A percentile compares a stretch with the other conserved stretches of the same genome.
These are phyloP conservation scores for Creolimax fragrantissima DNA, from an alignment of 78 protist genomes.

Conservation along the genomic window DNA sequence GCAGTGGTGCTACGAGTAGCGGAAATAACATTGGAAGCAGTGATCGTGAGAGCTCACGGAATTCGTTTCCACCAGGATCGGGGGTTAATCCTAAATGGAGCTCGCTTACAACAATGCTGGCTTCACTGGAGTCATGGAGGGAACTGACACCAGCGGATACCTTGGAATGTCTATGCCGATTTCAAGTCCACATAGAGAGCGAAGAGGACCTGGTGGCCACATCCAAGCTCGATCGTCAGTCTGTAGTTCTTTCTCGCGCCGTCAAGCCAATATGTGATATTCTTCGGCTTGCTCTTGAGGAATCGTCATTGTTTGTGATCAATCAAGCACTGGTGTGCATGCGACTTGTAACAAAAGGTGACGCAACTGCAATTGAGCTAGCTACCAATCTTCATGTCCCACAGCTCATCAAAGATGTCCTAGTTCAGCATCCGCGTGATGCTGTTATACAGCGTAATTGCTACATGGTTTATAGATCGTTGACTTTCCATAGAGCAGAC, in stretches of 20 bases:
- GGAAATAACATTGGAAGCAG: neutral
- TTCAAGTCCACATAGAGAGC: neutral
- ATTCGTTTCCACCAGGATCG: neutral
- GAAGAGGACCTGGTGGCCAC: neutral
- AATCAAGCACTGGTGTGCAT: neutral
- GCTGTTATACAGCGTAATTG: neutral
- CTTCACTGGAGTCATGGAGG: neutral
- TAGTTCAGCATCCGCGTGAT: neutral
- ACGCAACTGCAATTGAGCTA: neutral
- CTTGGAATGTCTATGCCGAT: neutral
- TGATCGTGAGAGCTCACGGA: neutral
- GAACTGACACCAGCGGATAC: neutral
- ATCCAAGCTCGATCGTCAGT: neutral
- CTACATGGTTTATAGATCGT: conserved; percentile 2
- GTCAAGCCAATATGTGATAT: neutral
- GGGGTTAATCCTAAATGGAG: neutral
- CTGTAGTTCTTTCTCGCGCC: neutral
- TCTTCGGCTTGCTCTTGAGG: neutral
- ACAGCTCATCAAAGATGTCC: neutral
- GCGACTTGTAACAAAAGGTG: neutral
- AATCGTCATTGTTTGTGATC: neutral
- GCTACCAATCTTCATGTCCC: neutral
- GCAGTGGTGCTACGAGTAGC: neutral
- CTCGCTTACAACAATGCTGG: neutral
- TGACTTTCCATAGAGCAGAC: neutral